Evolutionary conservation across 2,329 filamentous ascomycete genomes (phyloP).

Genomic region (Diaporthe sp.): DNA sequence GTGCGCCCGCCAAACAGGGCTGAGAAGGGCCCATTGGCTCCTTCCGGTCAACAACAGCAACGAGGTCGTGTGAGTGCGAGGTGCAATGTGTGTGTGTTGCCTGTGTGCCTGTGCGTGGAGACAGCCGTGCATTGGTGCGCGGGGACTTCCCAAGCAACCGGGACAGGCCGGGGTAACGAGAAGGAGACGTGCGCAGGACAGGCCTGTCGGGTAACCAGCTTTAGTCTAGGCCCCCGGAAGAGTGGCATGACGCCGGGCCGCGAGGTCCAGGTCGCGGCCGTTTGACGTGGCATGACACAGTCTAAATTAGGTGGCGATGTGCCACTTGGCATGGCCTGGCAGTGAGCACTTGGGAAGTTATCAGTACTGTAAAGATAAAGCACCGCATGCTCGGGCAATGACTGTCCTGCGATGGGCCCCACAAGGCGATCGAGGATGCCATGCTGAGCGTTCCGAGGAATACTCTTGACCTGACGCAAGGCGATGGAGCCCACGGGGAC

Average conservation of each 20-base stretch:
- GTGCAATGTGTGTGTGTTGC: background rate
- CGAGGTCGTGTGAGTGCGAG: conserved; percentile 14
- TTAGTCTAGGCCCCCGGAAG: background rate
- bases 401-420: background rate
- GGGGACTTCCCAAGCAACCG: conserved; percentile 29
- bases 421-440: background rate
- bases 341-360: background rate
- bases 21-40: background rate
- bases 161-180: conserved; percentile 28
- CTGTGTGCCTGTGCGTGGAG: conserved; percentile 9
- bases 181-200: background rate
- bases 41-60: conserved; percentile 18
- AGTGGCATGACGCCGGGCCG: conserved; percentile 25
- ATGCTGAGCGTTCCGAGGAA: conserved; percentile 14
- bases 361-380: background rate
- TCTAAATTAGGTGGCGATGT: conserved; percentile 19
- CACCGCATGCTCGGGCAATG: background rate
- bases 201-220: background rate
- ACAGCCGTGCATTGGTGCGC: conserved; percentile 21
- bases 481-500: conserved; percentile 6
- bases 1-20: conserved; percentile 1
- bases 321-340: background rate
- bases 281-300: conserved; percentile 29
- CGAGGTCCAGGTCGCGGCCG: conserved; percentile 25
- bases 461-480: conserved; percentile 1